phyloP scores from a whole-genome alignment of 2,329 filamentous ascomycete species.

The Pseudogymnoascus sp. region DNA sequence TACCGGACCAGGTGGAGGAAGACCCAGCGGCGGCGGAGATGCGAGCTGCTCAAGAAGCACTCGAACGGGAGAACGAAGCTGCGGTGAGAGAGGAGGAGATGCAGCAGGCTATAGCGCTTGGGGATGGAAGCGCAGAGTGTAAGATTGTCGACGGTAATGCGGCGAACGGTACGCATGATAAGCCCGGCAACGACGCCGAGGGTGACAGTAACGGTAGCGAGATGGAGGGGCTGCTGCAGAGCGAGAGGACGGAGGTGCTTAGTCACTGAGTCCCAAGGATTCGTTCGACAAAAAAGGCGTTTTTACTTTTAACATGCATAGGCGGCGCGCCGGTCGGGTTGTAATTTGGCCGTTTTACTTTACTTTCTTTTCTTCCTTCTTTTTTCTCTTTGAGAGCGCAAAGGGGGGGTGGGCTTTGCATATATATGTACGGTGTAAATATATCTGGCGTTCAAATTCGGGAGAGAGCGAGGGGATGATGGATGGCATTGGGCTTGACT shows the following conservation, averaged over 20 bases:
- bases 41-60: conserved; percentile 24
- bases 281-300: background rate
- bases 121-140: background rate
- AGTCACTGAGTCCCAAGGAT: background rate
- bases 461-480: background rate
- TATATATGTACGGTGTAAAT: conserved; percentile 8
- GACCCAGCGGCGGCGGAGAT: conserved; percentile 21
- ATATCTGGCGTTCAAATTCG: conserved; percentile 1
- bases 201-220: background rate
- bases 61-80: conserved; percentile 26
- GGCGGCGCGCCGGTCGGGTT: background rate
- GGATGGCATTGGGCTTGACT: background rate
- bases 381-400: background rate
- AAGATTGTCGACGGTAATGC: background rate
- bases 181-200: background rate
- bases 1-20: conserved; percentile 8
- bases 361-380: background rate
- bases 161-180: background rate
- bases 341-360: no score
- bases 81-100: conserved; percentile 2
- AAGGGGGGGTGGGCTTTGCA: background rate
- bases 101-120: background rate
- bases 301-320: conserved; percentile 1
- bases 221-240: background rate
- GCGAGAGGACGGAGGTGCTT: background rate